Evolutionary conservation across 1,284 basidiomycete species (phyloP), one percentile per base, ranked within the genome.

Genomic region (Marasmius tenuissimus): DNA sequence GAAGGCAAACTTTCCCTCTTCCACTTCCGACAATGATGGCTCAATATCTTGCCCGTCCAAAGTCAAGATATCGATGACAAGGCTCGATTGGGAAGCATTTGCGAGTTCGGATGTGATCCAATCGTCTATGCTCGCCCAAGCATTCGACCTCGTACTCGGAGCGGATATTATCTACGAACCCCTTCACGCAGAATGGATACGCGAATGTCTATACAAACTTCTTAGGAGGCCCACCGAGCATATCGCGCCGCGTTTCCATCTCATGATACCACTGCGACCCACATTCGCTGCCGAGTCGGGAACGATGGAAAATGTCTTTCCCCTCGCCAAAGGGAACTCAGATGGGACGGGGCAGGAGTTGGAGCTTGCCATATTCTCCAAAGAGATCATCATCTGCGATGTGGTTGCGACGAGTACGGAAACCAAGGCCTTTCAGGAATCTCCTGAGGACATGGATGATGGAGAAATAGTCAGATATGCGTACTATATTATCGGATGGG

Each of bases 141-240:
- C 33, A 63, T 4, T 92, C 72, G 88, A 93, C 64, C 59, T 90
- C 22, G 74, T 92, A 10, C 74, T 92, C 45, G 92, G 89, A 3
- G 89, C 91, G 0, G 92, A 94, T 69, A 82, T 94, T 58, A 72
- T 93, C 3, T 94, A 93, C 73, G 92, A 93, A 71, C 70, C 79
- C 0, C 74, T 82, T 8, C 91, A 93, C 63, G 85, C 88, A 0
- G 40, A 68, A 0, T 92, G 89, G 88, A 86, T 94, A 65, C 82
- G 80, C 54, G 71, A 74, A 1, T 88, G 85, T 60, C 79, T 92
- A 14, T 68, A 70, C 2, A 74, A 65, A 3, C 78, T 91, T 4
- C 81, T 94, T 16, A 76, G 76, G n/a, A 76, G 71, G 60, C 83
- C 85, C 0, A 47, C 53, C 6, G 52, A 18, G 7, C 57, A 47